Evolutionary conservation across 768 basidiomycete genomes (phyloP).

Genomic region (Suillus sp.): DNA sequence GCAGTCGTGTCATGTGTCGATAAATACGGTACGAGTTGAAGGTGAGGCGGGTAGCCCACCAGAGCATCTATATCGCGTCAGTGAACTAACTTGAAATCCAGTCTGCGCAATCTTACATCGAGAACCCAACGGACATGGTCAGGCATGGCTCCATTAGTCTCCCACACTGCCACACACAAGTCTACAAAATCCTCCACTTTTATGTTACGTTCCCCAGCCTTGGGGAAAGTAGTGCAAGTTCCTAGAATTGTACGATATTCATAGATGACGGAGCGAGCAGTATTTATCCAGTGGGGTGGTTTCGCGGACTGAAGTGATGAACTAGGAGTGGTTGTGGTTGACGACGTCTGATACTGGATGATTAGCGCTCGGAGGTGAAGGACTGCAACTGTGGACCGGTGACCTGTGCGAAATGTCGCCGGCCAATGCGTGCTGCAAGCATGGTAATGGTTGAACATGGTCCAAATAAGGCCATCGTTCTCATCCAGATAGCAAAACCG

Average conservation of each 20-base stretch:
- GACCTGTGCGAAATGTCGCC: slow-evolving; percentile 71
- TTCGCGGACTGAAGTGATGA: slow-evolving; percentile 28
- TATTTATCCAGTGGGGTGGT: slow-evolving; percentile 59
- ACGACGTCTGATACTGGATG: slow-evolving; percentile 42
- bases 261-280: slow-evolving; percentile 65
- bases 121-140: slow-evolving; percentile 76
- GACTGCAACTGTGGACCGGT: slow-evolving; percentile 68
- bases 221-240: slow-evolving; percentile 74
- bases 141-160: slow-evolving; percentile 63
- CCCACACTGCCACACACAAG: slow-evolving; percentile 80
- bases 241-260: slow-evolving; percentile 72
- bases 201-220: slow-evolving; percentile 75
- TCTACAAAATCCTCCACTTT: slow-evolving; percentile 86
- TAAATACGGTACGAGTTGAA: slow-evolving; percentile 89
- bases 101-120: slow-evolving; percentile 52
- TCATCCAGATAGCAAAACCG: slow-evolving; percentile 42
- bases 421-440: slow-evolving; percentile 74
- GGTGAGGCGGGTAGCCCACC: slow-evolving; percentile 93
- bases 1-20: slow-evolving; percentile 79
- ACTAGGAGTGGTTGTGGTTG: slow-evolving; percentile 21
- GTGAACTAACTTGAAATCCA: not conserved
- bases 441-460: slow-evolving; percentile 61
- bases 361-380: slow-evolving; percentile 77
- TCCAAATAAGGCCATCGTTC: slow-evolving; percentile 52
- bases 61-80: slow-evolving; percentile 60